Conservation (phyloP, 2,329 filamentous ascomycete species). For the Nannizziopsis barbatae region DNA sequence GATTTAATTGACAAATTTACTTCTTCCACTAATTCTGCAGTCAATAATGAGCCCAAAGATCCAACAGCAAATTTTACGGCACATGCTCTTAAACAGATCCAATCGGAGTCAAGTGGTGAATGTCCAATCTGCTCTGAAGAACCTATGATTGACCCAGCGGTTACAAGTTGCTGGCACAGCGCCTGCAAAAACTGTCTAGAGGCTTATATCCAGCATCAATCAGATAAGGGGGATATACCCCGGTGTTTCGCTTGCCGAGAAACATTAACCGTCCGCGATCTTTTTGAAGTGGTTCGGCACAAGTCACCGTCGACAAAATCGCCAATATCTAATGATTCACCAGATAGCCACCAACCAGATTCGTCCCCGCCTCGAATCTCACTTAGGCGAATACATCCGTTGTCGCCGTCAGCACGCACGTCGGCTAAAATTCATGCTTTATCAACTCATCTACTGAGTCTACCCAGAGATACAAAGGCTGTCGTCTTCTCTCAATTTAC, state of each 20-base stretch:
- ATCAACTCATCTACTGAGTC: conserved; percentile 58
- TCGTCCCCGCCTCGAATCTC: conserved; percentile 43
- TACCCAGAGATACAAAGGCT: conserved; percentile 67
- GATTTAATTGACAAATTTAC: conserved; percentile 77
- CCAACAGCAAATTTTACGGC: conserved; percentile 67
- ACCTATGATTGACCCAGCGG: conserved; percentile 85
- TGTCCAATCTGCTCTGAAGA: conserved; percentile 94
- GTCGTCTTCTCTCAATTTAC: conserved; percentile 98
- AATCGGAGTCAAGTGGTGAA: conserved; percentile 75
- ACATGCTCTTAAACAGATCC: conserved; percentile 80
- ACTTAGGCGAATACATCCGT: conserved; percentile 49
- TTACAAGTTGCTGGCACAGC: conserved; percentile 95
- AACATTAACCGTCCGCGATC: conserved; percentile 65
- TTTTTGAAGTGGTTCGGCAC: conserved; percentile 85
- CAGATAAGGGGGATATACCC: conserved; percentile 60
- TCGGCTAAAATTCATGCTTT: conserved; percentile 82
- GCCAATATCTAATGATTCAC: conserved; percentile 35
- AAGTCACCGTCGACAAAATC: conserved; percentile 27
- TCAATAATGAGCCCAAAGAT: conserved; percentile 36
- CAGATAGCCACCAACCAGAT: conserved; percentile 30
- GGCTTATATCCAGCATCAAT: conserved; percentile 79
- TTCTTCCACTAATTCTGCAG: conserved; percentile 50
- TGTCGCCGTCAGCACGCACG: conserved; percentile 47
- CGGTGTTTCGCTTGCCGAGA: conserved; percentile 87
- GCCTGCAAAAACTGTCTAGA: conserved; percentile 91